phyloP scores from a whole-genome alignment of 192 early-diverging fungal genomes.

The Linnemannia exigua region DNA sequence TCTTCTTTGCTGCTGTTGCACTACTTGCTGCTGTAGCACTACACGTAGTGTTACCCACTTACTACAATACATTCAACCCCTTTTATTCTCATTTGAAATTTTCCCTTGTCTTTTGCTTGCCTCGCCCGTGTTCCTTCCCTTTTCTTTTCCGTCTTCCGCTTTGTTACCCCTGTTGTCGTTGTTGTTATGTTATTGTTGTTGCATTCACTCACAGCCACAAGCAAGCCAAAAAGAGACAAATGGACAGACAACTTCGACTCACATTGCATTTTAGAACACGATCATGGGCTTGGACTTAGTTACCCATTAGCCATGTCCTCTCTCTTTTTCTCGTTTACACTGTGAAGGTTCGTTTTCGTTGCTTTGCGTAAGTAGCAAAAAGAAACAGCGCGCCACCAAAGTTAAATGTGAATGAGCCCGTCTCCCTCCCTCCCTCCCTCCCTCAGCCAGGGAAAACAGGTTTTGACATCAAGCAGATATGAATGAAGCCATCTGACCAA shows the following conservation, averaged over 20 bases:
- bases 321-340: not conserved
- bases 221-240: not conserved
- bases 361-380: not conserved
- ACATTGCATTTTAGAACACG: no score
- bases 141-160: not conserved
- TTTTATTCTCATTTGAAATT: not conserved
- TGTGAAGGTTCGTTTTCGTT: no score
- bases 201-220: not conserved
- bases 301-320: not conserved
- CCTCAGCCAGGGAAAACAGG: slow-evolving; percentile 6
- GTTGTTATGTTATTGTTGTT: not conserved
- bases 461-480: not conserved
- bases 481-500: not conserved
- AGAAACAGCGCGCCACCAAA: not conserved
- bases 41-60: no score
- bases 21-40: not conserved
- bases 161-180: not conserved
- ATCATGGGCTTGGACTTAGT: not conserved
- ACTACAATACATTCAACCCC: no score
- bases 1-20: not conserved
- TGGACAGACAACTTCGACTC: not conserved
- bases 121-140: not conserved
- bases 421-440: not conserved
- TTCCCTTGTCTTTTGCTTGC: not conserved
- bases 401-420: not conserved